Evolutionary conservation across 2,329 filamentous ascomycete species (phyloP).

Genomic region (Fusarium ramigenum): DNA sequence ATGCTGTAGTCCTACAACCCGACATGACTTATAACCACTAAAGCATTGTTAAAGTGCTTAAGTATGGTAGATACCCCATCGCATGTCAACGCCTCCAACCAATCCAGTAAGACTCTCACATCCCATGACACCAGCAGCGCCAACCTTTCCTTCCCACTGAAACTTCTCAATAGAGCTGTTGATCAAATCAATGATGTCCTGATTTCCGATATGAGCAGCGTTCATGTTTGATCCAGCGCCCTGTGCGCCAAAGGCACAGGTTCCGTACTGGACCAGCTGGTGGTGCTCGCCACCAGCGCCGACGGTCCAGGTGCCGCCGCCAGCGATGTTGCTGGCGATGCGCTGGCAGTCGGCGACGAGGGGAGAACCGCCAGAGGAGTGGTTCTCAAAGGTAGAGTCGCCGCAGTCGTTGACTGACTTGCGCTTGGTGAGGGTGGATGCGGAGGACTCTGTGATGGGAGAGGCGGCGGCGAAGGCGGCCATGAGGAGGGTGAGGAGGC

Average conservation of each 20-base stretch:
- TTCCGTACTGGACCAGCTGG: neutral
- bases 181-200: neutral
- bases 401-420: neutral
- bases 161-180: neutral
- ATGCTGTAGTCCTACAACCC: neutral
- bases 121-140: neutral
- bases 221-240: neutral
- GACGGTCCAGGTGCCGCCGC: neutral
- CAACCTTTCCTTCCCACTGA: neutral
- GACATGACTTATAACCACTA: fast-evolving
- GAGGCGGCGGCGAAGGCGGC: neutral
- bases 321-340: neutral
- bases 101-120: neutral
- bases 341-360: neutral
- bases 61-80: neutral
- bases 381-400: neutral
- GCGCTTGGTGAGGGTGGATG: neutral
- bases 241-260: neutral
- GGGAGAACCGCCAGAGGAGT: neutral
- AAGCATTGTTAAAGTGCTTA: neutral
- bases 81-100: neutral
- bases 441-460: neutral
- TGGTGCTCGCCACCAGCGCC: neutral
- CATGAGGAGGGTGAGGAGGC: neutral
- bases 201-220: neutral